These are phyloP conservation scores for Phylloporus sp. DNA, from an alignment of 1,284 basidiomycete genomes.

Conservation along the genomic window DNA sequence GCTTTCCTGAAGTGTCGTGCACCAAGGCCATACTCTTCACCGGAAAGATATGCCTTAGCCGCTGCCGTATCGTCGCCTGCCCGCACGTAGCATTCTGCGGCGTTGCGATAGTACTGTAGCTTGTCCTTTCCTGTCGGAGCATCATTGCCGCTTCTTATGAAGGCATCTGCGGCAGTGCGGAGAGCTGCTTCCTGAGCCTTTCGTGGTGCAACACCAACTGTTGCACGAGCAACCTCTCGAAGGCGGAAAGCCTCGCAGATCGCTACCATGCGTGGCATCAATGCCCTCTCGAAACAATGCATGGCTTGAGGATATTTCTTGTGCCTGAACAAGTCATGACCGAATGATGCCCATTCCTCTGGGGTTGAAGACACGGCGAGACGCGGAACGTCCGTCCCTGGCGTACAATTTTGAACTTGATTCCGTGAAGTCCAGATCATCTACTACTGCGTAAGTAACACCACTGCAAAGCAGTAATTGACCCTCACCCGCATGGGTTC, in stretches of 20 bases:
- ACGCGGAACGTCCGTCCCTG: slow-evolving; percentile 53
- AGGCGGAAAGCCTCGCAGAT: slow-evolving; percentile 57
- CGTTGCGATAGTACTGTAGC: slow-evolving; percentile 54
- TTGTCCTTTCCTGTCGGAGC: slow-evolving; percentile 37
- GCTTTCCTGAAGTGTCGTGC: slow-evolving; percentile 57
- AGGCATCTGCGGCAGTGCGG: slow-evolving; percentile 55
- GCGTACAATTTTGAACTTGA: slow-evolving; percentile 53
- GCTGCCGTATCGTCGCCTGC: slow-evolving; percentile 52
- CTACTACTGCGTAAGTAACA: slow-evolving; percentile 39
- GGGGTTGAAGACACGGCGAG: slow-evolving; percentile 56
- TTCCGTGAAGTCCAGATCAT: slow-evolving; percentile 54
- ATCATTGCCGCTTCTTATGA: slow-evolving; percentile 50
- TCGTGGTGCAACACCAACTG: slow-evolving; percentile 29
- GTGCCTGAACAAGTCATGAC: slow-evolving; percentile 60
- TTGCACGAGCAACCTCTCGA: slow-evolving; percentile 49
- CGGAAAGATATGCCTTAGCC: slow-evolving; percentile 53
- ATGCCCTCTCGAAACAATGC: slow-evolving; percentile 68
- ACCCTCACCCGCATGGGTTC: slow-evolving; percentile 64
- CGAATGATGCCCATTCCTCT: slow-evolving; percentile 65
- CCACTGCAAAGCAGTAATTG: neutral
- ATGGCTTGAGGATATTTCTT: slow-evolving; percentile 66
- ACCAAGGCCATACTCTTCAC: slow-evolving; percentile 53
- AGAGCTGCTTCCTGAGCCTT: slow-evolving; percentile 49
- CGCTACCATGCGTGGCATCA: slow-evolving; percentile 49
- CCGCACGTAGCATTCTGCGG: slow-evolving; percentile 61